Base-by-base conservation (phyloP, 1,284 basidiomycete species). In the Ceratobasidium sp. region DNA sequence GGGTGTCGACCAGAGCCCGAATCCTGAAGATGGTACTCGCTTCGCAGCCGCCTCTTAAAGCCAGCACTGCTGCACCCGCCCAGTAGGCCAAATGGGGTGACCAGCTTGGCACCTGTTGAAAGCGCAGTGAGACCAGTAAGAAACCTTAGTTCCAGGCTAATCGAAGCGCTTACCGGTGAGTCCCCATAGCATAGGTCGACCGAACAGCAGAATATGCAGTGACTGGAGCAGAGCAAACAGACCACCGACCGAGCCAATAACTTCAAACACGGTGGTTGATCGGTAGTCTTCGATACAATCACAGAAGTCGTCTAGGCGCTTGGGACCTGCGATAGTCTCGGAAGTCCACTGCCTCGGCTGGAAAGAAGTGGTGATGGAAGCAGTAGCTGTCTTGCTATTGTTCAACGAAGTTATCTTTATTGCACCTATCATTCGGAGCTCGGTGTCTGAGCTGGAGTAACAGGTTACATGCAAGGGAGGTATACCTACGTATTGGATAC, bases 151-250 rank as follows among this genome's bases (percentile, higher is more conserved):
- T 30, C 54, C 11, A 32, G 14, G 30, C 21, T 8, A 9, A 52
- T 14, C 9, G 9, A 8, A 32, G 35, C 5, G 13, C 54, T 57
- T 8, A 57, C 54, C 54, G 9, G 54, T 57, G 8, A 57, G 28
- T 57, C 54, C 54, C 54, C 54, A 57, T 30, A 57, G 28, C 21
- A 57, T 9, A 5, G 54, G 54, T 30, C 54, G 16, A 7, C 54
- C 54, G 21, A 57, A 57, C 8, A 57, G 30, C 5, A 57, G 54
- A 14, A 57, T 21, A 21, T 57, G 14, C 21, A n/a, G 13, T 6
- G 54, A 23, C 21, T 57, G 54, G 5, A 57, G 54, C 23, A 57
- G 26, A 30, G 54, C 54, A 30, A 57, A 57, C 9, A 57, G 28
- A 32, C 54, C 54, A 30, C 54, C 54, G 8, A 57, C 30, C 21